These are phyloP conservation scores for Calocybe gangraenosa DNA, from an alignment of 768 basidiomycete genomes.

Conservation along the genomic window DNA sequence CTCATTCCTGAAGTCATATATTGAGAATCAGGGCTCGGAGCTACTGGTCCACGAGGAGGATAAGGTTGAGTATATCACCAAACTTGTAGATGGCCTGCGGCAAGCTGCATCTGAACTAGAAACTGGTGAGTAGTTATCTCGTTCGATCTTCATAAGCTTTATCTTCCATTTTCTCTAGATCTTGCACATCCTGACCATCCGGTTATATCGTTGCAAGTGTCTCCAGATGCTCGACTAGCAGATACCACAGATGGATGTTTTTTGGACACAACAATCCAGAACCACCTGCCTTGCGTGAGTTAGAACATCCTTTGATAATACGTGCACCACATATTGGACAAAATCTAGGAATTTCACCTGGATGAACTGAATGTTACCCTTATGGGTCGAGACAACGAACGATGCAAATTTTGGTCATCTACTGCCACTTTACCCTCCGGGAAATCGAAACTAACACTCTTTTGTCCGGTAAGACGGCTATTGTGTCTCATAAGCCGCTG, in stretches of 20 bases:
- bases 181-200: slow-evolving; percentile 67
- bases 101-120: slow-evolving; percentile 48
- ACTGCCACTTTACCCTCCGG: slow-evolving; percentile 51
- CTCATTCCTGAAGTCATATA: slow-evolving; percentile 69
- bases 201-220: slow-evolving; percentile 50
- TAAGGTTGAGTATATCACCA: slow-evolving; percentile 44
- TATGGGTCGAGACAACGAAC: slow-evolving; percentile 58
- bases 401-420: slow-evolving; percentile 49
- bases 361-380: slow-evolving; percentile 63
- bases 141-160: not conserved
- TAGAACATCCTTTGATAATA: slow-evolving; percentile 1
- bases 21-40: slow-evolving; percentile 49
- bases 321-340: slow-evolving; percentile 3
- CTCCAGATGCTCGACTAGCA: slow-evolving; percentile 42
- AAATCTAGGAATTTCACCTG: slow-evolving; percentile 49
- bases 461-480: slow-evolving; percentile 60
- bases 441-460: slow-evolving; percentile 50
- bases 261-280: slow-evolving; percentile 57
- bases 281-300: slow-evolving; percentile 74
- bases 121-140: slow-evolving; percentile 36
- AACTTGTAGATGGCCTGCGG: slow-evolving; percentile 46
- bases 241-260: slow-evolving; percentile 65
- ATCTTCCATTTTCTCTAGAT: slow-evolving; percentile 38
- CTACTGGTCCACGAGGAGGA: slow-evolving; percentile 52
- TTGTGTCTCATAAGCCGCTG: not conserved